Percentiles rank a stretch among this genome's conserved stretches.
Evolutionary conservation across 2,329 filamentous ascomycete genomes (phyloP).

Genomic region (Colletotrichum salicis): DNA sequence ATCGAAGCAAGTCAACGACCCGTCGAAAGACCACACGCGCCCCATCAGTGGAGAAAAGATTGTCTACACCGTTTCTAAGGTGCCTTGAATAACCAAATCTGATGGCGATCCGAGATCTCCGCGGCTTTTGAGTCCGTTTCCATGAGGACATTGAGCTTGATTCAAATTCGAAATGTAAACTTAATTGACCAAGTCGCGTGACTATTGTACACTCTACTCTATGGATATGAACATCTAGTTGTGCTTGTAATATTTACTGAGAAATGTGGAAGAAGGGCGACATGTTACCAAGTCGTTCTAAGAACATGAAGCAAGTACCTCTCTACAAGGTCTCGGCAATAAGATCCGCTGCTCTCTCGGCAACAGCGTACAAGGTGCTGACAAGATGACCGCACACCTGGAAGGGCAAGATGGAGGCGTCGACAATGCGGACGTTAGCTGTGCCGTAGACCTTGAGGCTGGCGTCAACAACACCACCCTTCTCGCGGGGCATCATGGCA

Average conservation of each 20-base stretch:
- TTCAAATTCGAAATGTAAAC: too few relatives aligned
- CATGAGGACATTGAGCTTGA: too few relatives aligned
- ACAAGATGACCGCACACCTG: conserved; percentile 61
- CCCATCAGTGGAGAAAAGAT: conserved; percentile 55
- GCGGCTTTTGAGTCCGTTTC: too few relatives aligned
- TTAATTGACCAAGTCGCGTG: too few relatives aligned
- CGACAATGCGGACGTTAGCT: conserved; percentile 59
- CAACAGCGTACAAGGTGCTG: conserved; percentile 63
- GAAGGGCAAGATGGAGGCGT: conserved; percentile 61
- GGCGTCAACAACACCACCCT: conserved; percentile 61
- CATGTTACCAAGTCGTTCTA: background rate
- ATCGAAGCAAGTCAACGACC: conserved; percentile 38
- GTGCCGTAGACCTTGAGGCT: conserved; percentile 61
- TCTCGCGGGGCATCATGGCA: conserved; percentile 60
- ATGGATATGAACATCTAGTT: background rate
- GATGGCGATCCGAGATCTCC: too few relatives aligned
- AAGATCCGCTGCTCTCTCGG: conserved; percentile 54
- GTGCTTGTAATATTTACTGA: background rate
- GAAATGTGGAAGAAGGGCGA: background rate
- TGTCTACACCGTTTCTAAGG: conserved; percentile 38
- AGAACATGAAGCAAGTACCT: background rate
- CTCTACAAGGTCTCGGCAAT: conserved; percentile 31
- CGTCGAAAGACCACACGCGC: conserved; percentile 47
- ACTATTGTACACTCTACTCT: background rate
- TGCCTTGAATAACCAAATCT: too few relatives aligned